These are phyloP conservation scores for Scheffersomyces lignicola DNA, from an alignment of 1,139 yeast species.

Conservation along the genomic window DNA sequence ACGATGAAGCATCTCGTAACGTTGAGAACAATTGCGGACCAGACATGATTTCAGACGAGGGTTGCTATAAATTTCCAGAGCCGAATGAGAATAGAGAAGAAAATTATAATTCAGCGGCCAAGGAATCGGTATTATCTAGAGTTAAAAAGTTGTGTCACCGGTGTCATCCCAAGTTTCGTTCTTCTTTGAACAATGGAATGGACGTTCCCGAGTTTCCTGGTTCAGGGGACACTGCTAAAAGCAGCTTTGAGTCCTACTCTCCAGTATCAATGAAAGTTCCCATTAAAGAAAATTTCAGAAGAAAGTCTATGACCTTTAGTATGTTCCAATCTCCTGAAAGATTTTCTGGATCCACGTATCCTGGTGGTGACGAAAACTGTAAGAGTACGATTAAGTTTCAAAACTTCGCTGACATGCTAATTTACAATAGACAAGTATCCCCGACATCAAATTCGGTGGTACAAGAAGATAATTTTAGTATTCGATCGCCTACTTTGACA, in stretches of 20 bases:
- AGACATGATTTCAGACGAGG: too few species aligned
- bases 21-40: constrained; percentile 1
- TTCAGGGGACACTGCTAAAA: neutral
- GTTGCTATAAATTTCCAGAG: too few species aligned
- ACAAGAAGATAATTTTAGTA: neutral
- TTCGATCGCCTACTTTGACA: neutral
- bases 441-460: neutral
- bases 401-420: constrained; percentile 15
- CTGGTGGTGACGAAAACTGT: neutral
- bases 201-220: too few species aligned
- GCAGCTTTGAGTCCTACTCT: neutral
- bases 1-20: neutral
- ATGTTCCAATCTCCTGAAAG: constrained; percentile 1
- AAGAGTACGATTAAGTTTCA: constrained; percentile 13
- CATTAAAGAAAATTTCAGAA: neutral
- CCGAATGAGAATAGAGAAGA: too few species aligned
- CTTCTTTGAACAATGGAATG: too few species aligned
- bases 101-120: neutral
- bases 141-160: too few species aligned
- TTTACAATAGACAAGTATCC: constrained; percentile 12
- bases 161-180: neutral
- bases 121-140: too few species aligned
- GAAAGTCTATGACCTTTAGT: neutral
- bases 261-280: constrained; percentile 6
- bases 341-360: neutral